phyloP scores from a whole-genome alignment of 1,284 basidiomycete species.

The Tilletia caries region DNA sequence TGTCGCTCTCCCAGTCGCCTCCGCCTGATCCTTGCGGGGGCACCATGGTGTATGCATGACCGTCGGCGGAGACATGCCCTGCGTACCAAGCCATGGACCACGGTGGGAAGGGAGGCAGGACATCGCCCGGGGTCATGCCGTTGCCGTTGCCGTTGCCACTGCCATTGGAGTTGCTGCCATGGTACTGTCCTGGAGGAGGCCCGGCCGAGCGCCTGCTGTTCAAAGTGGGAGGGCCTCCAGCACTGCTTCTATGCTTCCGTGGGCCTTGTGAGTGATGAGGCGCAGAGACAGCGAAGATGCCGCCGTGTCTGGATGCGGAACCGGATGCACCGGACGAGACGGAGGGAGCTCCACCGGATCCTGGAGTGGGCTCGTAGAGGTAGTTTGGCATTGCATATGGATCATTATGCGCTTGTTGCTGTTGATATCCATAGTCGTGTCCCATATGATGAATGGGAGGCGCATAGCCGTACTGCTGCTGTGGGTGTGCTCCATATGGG shows the following conservation, averaged over 20 bases:
- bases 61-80: conserved; percentile 43
- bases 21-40: conserved; percentile 24
- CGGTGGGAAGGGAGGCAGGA: conserved; percentile 30
- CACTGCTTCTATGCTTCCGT: too few species aligned
- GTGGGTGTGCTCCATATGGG: too few species aligned
- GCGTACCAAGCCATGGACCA: conserved; percentile 43
- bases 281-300: conserved; percentile 7
- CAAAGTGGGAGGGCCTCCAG: not conserved
- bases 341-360: not conserved
- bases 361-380: not conserved
- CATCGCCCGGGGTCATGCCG: conserved; percentile 24
- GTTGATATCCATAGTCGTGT: not conserved
- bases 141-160: not conserved
- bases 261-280: not conserved
- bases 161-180: not conserved
- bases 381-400: not conserved
- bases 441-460: too few species aligned
- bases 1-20: conserved; percentile 43
- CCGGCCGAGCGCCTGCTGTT: not conserved
- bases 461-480: too few species aligned
- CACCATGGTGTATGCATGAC: conserved; percentile 43
- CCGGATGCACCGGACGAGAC: conserved; percentile 6
- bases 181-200: not conserved
- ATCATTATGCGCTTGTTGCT: not conserved
- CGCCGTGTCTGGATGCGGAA: not conserved